Evolutionary conservation across 23 red algal species (phyloP).

Genomic region (Gracilariopsis chorda): DNA sequence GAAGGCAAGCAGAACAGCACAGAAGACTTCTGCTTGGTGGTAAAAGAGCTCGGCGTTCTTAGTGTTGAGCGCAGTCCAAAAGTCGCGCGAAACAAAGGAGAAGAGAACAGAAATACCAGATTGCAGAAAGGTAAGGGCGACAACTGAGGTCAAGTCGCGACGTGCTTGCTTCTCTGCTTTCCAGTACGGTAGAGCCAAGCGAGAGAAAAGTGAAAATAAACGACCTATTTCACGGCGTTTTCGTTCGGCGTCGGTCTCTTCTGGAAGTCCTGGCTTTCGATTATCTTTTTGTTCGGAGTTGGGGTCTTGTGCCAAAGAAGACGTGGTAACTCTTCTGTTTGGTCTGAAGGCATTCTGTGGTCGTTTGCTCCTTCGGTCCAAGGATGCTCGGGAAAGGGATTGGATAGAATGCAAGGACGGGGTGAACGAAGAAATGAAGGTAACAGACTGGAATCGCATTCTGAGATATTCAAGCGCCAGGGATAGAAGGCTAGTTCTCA

Average conservation of each 20-base stretch:
- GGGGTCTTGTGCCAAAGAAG: neutral
- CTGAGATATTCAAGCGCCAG: too few species aligned
- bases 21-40: conserved; percentile 75
- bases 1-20: conserved; percentile 60
- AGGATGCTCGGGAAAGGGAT: neutral
- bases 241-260: conserved; percentile 20
- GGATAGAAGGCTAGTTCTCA: too few species aligned
- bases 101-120: conserved; percentile 93
- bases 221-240: conserved; percentile 63
- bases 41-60: conserved; percentile 78
- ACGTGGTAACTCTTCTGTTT: neutral
- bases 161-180: conserved; percentile 58
- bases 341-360: too few species aligned
- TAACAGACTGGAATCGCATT: too few species aligned
- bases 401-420: neutral
- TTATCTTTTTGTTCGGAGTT: neutral
- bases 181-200: conserved; percentile 88
- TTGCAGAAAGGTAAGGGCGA: conserved; percentile 80
- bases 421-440: neutral
- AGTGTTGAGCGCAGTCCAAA: conserved; percentile 93
- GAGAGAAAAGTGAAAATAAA: conserved; percentile 72
- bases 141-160: conserved; percentile 60
- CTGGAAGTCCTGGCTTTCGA: neutral
- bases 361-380: too few species aligned
- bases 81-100: conserved; percentile 87